Conservation (phyloP, 108 stramenopile species). For the Aurantiochytrium sp. region DNA sequence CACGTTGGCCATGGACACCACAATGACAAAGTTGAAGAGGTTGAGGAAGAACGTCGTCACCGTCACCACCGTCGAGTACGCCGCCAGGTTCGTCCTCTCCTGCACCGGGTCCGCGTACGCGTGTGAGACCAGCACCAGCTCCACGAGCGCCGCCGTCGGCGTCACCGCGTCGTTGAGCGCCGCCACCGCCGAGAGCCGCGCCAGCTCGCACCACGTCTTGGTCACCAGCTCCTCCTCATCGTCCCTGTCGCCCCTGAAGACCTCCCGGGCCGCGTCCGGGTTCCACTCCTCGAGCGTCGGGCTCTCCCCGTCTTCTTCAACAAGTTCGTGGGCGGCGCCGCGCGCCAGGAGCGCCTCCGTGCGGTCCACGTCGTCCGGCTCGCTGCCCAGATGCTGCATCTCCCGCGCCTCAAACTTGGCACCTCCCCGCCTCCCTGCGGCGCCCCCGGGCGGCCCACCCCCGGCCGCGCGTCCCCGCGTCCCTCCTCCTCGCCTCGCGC, state of each 20-base stretch:
- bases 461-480: too few species aligned
- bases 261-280: background rate
- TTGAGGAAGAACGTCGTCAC: background rate
- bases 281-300: background rate
- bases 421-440: too few species aligned
- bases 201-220: background rate
- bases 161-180: conserved; percentile 10
- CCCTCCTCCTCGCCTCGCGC: too few species aligned
- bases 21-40: conserved; percentile 30
- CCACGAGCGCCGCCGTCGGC: background rate
- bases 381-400: background rate
- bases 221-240: background rate
- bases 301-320: background rate
- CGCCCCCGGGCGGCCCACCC: too few species aligned
- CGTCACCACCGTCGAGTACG: background rate
- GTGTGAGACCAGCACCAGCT: background rate
- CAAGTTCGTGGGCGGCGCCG: background rate
- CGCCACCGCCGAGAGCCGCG: conserved; percentile 18
- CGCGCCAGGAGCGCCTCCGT: background rate
- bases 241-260: background rate
- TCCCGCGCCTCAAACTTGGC: too few species aligned
- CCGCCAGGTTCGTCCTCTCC: background rate
- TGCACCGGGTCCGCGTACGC: background rate
- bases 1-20: conserved; percentile 5
- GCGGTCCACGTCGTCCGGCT: background rate